phyloP scores from a whole-genome alignment of 306 rosid species.

The Malus fusca region DNA sequence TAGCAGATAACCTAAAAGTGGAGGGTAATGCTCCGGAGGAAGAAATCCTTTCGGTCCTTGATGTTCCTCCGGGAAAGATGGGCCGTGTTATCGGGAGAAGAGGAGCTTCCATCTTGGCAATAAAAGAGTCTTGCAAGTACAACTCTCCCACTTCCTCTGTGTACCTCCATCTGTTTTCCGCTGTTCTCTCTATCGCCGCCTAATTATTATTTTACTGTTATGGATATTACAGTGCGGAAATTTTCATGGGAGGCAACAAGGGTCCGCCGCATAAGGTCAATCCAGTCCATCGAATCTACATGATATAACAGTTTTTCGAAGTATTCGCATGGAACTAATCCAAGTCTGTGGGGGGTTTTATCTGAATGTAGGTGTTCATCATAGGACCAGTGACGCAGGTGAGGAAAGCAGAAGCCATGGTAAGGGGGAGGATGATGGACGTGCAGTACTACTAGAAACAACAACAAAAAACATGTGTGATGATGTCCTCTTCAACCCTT shows the following conservation, averaged over 20 bases:
- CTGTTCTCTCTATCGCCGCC: constrained; percentile 3
- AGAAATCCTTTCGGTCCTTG: constrained; percentile 89
- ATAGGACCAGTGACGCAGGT: constrained; percentile 83
- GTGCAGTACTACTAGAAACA: constrained; percentile 24
- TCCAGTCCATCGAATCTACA: constrained; percentile 7
- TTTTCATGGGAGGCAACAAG: constrained; percentile 69
- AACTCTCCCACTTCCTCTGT: constrained; percentile 5
- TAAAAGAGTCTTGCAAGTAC: constrained; percentile 85
- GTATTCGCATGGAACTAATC: neutral
- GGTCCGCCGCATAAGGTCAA: constrained; percentile 97
- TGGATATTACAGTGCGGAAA: constrained; percentile 67
- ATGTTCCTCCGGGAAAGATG: constrained; percentile 86
- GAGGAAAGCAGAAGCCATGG: constrained; percentile 93
- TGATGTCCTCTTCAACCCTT: constrained; percentile 4
- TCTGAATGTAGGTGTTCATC: constrained; percentile 58
- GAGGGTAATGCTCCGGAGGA: constrained; percentile 61
- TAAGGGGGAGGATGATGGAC: constrained; percentile 78
- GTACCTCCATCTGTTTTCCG: constrained; percentile 1
- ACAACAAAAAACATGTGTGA: neutral
- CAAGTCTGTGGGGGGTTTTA: neutral
- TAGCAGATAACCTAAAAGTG: constrained; percentile 41
- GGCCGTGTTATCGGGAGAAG: constrained; percentile 77
- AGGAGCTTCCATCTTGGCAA: constrained; percentile 75
- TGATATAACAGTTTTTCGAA: neutral
- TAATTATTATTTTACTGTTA: constrained; percentile 10